Base-by-base conservation (phyloP, 2,329 filamentous ascomycete species). In the Phyllosticta capitalensis region DNA sequence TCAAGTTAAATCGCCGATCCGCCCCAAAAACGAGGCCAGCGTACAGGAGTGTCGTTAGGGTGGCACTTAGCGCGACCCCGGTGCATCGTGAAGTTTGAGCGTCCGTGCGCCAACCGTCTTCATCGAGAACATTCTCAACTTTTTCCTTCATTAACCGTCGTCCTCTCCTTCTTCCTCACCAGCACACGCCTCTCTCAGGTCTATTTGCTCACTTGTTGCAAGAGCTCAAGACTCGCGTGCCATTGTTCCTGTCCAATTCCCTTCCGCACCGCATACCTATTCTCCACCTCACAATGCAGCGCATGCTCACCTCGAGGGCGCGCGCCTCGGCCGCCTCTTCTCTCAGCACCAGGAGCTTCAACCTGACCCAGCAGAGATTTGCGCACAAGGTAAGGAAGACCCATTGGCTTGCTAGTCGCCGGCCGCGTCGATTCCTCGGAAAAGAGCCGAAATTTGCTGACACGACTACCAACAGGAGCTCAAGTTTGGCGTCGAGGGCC, bases 401-500 rank as follows among this genome's bases (percentile, higher is more conserved):
- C 45, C 53, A 60, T 60, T 60, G 54, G 20, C n/a, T 33, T 51
- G 20, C 28, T 3, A 45, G 55, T 59, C 33, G 60, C 63, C 54
- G 71, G 52, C 17, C 20, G n/a, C 77, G 58, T 76, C 67, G 60
- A 28, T 55, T 56, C 30, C 17, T 28, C 52, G 52, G 19, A 19
- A 38, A 61, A 21, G 14, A 14, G 57, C 51, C 52, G 51, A 10
- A 19, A 61, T 5, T 9, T 33, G 56, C 28, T 63, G 60, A 61
- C 65, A 21, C 53, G 38, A 10, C 19, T 19, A 66, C 52, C 24
- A 66, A 60, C 66, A 96, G 91, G 94, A 99, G 76, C 84, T 99
- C 74, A 97, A 96, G 81, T 99, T 99, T 67, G 94, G 94, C 71
- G 92, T 97, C 65, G 94, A 99, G 75, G 94, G 81, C 69, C 88